A percentile compares a stretch with the other conserved stretches of the same genome.
phyloP scores from a whole-genome alignment of 2,329 filamentous ascomycete genomes.

The Colletotrichum filicis region DNA sequence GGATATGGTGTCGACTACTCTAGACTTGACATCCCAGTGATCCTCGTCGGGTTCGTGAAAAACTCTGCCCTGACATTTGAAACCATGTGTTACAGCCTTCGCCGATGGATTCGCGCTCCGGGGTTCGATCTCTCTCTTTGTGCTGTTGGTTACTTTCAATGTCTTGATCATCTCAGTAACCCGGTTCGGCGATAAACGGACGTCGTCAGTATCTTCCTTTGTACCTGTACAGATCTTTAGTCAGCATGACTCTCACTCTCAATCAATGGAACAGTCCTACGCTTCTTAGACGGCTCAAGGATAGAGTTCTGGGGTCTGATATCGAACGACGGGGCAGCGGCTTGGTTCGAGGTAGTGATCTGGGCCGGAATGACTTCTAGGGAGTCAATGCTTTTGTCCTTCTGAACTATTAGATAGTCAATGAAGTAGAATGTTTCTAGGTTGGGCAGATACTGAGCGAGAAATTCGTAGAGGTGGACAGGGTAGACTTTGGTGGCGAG shows the following conservation, averaged over 20 bases:
- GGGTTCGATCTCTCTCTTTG: background rate
- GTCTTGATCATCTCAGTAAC: background rate
- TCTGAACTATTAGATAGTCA: conserved; percentile 54
- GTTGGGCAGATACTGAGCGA: conserved; percentile 52
- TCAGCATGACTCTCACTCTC: background rate
- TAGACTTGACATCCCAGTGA: conserved; percentile 48
- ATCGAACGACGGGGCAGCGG: conserved; percentile 8
- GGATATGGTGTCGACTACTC: conserved; percentile 46
- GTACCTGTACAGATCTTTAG: background rate
- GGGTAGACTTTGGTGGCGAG: conserved; percentile 45
- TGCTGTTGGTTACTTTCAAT: background rate
- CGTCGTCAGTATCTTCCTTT: background rate
- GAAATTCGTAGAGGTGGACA: conserved; percentile 55
- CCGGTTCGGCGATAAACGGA: background rate
- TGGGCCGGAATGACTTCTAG: background rate
- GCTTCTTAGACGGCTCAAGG: background rate
- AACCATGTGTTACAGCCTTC: conserved; percentile 15
- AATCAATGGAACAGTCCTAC: background rate
- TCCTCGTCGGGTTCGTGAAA: conserved; percentile 47
- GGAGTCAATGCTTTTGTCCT: background rate
- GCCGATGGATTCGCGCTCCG: background rate
- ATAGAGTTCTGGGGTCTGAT: background rate
- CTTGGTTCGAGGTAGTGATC: background rate
- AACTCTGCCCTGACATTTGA: conserved; percentile 42
- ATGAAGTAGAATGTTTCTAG: conserved; percentile 57